Evolutionary conservation across 1,284 basidiomycete species (phyloP).

Genomic region (Cutaneotrichosporon sp.): DNA sequence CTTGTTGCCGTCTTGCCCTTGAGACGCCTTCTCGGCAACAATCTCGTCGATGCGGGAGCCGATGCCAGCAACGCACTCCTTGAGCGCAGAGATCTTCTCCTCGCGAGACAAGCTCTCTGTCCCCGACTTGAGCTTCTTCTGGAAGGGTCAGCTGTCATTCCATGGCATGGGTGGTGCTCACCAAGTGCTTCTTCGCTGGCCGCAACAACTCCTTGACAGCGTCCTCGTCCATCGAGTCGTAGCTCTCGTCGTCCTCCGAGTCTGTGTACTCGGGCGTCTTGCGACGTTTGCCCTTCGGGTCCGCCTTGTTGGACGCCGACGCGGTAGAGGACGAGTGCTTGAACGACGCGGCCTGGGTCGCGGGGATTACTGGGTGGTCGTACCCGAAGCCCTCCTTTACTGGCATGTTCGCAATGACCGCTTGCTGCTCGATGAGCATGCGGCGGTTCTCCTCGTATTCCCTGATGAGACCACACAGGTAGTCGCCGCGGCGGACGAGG

Average conservation of each 20-base stretch:
- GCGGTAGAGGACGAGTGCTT: neutral
- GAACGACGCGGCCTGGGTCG: slow-evolving; percentile 7
- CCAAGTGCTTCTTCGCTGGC: slow-evolving; percentile 95
- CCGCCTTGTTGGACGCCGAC: slow-evolving; percentile 39
- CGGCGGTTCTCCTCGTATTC: slow-evolving; percentile 92
- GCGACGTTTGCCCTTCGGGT: slow-evolving; percentile 77
- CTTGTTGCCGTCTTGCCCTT: slow-evolving; percentile 74
- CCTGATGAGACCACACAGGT: slow-evolving; percentile 77
- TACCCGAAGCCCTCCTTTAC: slow-evolving; percentile 49
- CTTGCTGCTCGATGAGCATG: slow-evolving; percentile 58
- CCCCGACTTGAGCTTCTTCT: slow-evolving; percentile 92
- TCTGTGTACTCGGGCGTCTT: slow-evolving; percentile 91
- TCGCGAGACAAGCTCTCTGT: slow-evolving; percentile 90
- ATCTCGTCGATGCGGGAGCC: slow-evolving; percentile 89
- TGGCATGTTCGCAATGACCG: slow-evolving; percentile 59
- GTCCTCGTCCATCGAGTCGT: slow-evolving; percentile 93
- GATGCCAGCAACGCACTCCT: slow-evolving; percentile 92
- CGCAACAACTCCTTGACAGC: slow-evolving; percentile 93
- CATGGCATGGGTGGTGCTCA: slow-evolving; percentile 57
- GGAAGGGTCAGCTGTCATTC: slow-evolving; percentile 3
- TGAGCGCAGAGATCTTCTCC: slow-evolving; percentile 92
- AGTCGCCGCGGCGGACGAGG: slow-evolving; percentile 94
- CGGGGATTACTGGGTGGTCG: slow-evolving; percentile 37
- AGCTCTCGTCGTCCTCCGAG: slow-evolving; percentile 71
- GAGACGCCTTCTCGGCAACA: slow-evolving; percentile 70